Conservation (phyloP, 306 rosid species). For the Begonia fuchsioides region DNA sequence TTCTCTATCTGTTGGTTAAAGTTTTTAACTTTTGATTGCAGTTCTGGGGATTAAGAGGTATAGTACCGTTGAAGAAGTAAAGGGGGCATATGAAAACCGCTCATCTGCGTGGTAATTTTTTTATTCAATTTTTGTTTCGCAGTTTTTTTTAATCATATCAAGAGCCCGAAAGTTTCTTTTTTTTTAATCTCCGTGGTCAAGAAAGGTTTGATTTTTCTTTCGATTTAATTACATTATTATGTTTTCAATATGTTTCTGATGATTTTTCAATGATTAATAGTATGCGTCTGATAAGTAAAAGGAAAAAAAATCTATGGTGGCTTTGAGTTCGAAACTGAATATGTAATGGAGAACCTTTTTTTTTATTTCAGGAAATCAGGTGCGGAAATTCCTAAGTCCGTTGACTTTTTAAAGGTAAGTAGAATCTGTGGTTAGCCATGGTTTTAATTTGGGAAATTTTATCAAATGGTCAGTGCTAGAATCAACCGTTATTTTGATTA, state of each 20-base stretch:
- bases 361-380: slow-evolving; percentile 48
- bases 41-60: slow-evolving; percentile 40
- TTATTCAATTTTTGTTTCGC: background rate
- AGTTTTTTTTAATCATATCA: slow-evolving; percentile 1
- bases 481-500: too few relatives aligned
- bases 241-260: too few relatives aligned
- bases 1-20: background rate
- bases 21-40: slow-evolving; percentile 9
- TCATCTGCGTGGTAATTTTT: slow-evolving; percentile 41
- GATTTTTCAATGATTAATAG: too few relatives aligned
- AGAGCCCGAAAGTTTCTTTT: background rate
- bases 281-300: too few relatives aligned
- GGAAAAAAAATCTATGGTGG: too few relatives aligned
- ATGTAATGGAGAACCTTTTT: too few relatives aligned
- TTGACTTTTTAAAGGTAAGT: slow-evolving; percentile 56
- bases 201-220: too few relatives aligned
- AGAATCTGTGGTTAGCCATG: background rate
- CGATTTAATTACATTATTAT: too few relatives aligned
- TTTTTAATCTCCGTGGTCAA: too few relatives aligned
- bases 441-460: background rate
- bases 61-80: slow-evolving; percentile 47
- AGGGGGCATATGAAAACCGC: slow-evolving; percentile 44
- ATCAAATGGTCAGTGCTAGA: background rate
- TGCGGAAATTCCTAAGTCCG: slow-evolving; percentile 24
- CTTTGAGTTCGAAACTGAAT: too few relatives aligned